phyloP scores from a whole-genome alignment of 257 asterid species.

The Solanum appendiculatum region DNA sequence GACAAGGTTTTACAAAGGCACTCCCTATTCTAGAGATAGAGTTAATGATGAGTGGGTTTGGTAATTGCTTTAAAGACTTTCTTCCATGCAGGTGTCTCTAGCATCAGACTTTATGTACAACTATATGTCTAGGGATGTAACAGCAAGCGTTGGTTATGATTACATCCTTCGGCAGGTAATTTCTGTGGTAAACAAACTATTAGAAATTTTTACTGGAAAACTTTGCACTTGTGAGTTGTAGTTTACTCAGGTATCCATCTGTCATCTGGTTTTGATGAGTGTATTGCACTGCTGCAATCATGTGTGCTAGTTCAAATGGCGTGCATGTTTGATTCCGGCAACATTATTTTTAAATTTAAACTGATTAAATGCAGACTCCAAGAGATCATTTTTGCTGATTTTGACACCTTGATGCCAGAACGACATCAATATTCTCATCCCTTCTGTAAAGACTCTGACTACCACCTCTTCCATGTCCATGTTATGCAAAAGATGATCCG shows the following conservation, averaged over 20 bases:
- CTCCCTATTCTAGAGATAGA: not conserved
- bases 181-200: not conserved
- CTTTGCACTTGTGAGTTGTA: not conserved
- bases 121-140: conserved; percentile 56
- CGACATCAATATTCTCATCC: not conserved
- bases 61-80: not conserved
- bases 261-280: not conserved
- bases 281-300: not conserved
- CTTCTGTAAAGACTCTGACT: not conserved
- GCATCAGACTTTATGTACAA: conserved; percentile 77
- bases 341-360: not conserved
- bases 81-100: conserved; percentile 51
- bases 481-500: not conserved
- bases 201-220: not conserved
- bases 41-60: not conserved
- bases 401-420: not conserved
- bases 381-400: not conserved
- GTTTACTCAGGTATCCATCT: not conserved
- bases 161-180: conserved; percentile 68
- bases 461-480: not conserved
- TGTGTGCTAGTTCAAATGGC: not conserved
- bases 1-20: conserved; percentile 31
- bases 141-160: conserved; percentile 73
- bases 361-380: not conserved
- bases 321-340: not conserved